phyloP scores from a whole-genome alignment of 148 eudicot genomes.

The Camellia lanceoleosa region DNA sequence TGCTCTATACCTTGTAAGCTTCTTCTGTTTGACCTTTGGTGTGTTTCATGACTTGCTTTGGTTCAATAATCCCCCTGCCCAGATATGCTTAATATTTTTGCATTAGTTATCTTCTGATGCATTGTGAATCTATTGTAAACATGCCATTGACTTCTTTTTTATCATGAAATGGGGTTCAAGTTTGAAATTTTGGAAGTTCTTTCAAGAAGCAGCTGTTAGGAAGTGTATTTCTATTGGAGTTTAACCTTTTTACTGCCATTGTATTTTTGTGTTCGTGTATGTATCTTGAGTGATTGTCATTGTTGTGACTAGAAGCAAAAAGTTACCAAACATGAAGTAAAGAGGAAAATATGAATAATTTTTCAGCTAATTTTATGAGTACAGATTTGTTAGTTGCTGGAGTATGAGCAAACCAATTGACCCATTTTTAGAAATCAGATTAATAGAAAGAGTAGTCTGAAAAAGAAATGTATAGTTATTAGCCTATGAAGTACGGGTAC shows the following conservation, averaged over 20 bases:
- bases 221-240: too few species aligned
- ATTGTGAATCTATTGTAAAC: background rate
- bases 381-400: background rate
- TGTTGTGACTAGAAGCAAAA: background rate
- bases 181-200: background rate
- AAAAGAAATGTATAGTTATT: background rate
- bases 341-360: background rate
- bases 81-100: background rate
- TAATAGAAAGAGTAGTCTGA: background rate
- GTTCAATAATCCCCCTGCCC: background rate
- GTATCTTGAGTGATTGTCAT: background rate
- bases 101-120: background rate
- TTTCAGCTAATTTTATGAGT: background rate
- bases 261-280: too few species aligned
- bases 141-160: background rate
- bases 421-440: background rate
- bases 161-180: too few species aligned
- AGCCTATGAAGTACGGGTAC: too few species aligned
- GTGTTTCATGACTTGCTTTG: background rate
- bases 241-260: too few species aligned
- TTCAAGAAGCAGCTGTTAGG: background rate
- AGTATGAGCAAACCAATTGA: background rate
- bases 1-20: slow-evolving; percentile 78
- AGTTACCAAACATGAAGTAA: slow-evolving; percentile 2
- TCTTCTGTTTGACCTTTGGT: slow-evolving; percentile 5